Evolutionary conservation across 306 rosid genomes (phyloP).

Genomic region (Crotalaria pallida): DNA sequence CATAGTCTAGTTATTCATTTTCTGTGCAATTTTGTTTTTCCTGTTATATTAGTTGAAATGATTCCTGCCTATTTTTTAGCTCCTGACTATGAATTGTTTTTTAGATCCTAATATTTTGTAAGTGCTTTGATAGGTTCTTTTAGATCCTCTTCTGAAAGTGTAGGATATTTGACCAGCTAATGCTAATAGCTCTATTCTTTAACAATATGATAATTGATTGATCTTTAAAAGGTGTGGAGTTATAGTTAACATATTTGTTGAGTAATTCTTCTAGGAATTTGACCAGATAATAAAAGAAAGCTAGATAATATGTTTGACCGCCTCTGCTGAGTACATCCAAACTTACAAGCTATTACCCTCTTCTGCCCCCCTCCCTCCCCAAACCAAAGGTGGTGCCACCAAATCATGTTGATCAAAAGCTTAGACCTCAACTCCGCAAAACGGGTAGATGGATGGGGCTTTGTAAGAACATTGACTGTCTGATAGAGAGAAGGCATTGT

Average conservation of each 20-base stretch:
- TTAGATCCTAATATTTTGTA: conserved; percentile 9
- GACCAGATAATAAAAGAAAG: not conserved
- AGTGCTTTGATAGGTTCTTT: not conserved
- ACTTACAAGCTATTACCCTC: too few relatives aligned
- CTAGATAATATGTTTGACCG: not conserved
- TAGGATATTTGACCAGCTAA: not conserved
- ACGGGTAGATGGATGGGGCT: too few relatives aligned
- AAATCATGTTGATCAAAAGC: too few relatives aligned
- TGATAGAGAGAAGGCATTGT: too few relatives aligned
- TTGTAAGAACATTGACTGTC: too few relatives aligned
- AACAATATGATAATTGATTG: not conserved
- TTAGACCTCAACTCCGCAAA: too few relatives aligned
- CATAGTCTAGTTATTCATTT: not conserved
- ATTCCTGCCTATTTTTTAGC: not conserved
- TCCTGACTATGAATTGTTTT: not conserved
- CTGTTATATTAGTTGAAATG: not conserved
- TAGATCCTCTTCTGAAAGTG: not conserved
- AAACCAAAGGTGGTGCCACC: too few relatives aligned
- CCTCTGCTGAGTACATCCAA: too few relatives aligned
- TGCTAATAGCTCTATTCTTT: not conserved
- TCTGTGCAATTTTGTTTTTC: not conserved
- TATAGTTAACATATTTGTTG: conserved; percentile 7
- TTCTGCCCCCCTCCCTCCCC: too few relatives aligned
- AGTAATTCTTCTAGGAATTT: conserved; percentile 2
- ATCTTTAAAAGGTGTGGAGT: not conserved